A percentile compares a stretch with the other conserved stretches of the same genome.
Conservation (phyloP, 192 early-diverging fungal species). For the Coemansia reversa region DNA sequence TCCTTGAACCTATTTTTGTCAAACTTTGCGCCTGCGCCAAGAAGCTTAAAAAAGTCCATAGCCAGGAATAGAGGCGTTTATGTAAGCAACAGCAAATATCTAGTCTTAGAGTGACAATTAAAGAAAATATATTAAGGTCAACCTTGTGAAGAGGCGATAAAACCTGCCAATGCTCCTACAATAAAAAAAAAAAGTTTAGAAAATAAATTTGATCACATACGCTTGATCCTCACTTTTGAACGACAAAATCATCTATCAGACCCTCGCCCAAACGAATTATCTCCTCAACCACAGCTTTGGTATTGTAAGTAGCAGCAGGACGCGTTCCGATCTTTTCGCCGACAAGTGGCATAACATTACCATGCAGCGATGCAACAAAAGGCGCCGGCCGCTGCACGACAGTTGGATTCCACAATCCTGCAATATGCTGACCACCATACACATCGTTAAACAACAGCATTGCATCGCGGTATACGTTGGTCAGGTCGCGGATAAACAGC, state of each 20-base stretch:
- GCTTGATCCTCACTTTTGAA: conserved; percentile 14
- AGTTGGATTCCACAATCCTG: conserved; percentile 46
- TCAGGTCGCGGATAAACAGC: conserved; percentile 68
- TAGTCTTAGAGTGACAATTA: neutral
- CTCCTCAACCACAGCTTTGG: conserved; percentile 24
- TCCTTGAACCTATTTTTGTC: conserved; percentile 78
- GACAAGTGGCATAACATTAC: conserved; percentile 16
- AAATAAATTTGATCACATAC: neutral
- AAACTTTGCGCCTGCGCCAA: conserved; percentile 87
- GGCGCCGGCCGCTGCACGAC: conserved; percentile 4
- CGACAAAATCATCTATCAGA: conserved; percentile 28
- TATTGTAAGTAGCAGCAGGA: conserved; percentile 20
- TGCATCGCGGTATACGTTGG: conserved; percentile 33
- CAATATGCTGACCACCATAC: conserved; percentile 41
- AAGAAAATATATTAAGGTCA: neutral
- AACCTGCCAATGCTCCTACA: too few relatives aligned
- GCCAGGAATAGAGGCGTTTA: too few relatives aligned
- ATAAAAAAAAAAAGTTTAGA: conserved; percentile 1
- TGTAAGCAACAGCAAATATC: too few relatives aligned
- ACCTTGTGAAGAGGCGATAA: too few relatives aligned
- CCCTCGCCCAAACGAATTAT: conserved; percentile 46
- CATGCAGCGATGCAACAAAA: conserved; percentile 15
- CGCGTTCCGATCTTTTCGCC: conserved; percentile 3
- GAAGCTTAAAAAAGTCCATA: conserved; percentile 80
- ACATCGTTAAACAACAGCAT: conserved; percentile 45